Evolutionary conservation across 306 rosid species (phyloP).

Genomic region (Rosa lucieae): DNA sequence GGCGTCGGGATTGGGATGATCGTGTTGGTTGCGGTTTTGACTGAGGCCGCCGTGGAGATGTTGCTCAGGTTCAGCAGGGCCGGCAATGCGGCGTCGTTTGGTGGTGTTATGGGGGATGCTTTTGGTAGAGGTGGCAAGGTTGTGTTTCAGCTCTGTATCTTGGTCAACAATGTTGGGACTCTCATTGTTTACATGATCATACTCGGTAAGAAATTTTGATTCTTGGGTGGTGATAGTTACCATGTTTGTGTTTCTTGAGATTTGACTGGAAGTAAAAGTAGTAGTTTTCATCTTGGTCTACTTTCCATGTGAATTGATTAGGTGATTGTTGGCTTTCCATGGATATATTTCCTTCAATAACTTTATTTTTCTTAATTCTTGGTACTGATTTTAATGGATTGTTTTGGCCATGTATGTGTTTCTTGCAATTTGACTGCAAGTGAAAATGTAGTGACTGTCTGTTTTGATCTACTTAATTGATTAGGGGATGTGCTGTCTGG

Average conservation of each 20-base stretch:
- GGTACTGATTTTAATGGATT: background rate
- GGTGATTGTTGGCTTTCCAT: background rate
- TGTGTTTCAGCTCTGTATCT: constrained; percentile 48
- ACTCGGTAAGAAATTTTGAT: constrained; percentile 37
- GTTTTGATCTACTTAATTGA: background rate
- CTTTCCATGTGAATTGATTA: background rate
- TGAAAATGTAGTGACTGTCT: background rate
- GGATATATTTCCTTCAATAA: background rate
- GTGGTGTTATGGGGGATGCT: constrained; percentile 49
- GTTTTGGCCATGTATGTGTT: background rate
- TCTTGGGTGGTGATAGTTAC: background rate
- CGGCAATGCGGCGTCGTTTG: constrained; percentile 38
- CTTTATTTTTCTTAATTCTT: background rate
- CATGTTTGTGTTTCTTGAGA: background rate
- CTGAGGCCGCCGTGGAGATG: constrained; percentile 52
- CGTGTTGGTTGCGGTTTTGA: constrained; percentile 49
- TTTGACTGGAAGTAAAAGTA: background rate
- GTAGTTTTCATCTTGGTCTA: background rate
- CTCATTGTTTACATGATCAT: constrained; percentile 68
- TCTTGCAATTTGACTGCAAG: constrained; percentile 1
- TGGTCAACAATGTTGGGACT: constrained; percentile 61
- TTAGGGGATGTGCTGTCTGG: constrained; percentile 74
- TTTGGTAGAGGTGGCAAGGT: constrained; percentile 49
- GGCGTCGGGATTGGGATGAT: constrained; percentile 43
- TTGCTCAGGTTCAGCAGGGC: constrained; percentile 56